Evolutionary conservation across 371 early-diverging fungal species (phyloP).

Genomic region (Rhizopus stolonifer): DNA sequence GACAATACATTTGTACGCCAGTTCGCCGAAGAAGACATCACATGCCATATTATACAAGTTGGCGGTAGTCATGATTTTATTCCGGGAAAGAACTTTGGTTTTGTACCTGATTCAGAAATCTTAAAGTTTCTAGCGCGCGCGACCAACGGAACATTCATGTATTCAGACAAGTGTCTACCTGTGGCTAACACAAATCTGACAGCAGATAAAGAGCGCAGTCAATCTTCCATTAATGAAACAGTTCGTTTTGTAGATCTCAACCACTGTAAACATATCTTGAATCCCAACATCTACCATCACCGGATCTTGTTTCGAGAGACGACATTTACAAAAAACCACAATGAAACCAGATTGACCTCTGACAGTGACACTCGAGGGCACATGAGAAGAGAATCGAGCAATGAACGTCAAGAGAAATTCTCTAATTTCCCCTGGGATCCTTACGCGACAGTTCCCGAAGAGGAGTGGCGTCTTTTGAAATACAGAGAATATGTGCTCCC

Average conservation of each 20-base stretch:
- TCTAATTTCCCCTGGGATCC: constrained; percentile 89
- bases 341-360: constrained; percentile 14
- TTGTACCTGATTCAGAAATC: constrained; percentile 86
- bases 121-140: constrained; percentile 80
- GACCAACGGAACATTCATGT: constrained; percentile 80
- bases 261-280: constrained; percentile 19
- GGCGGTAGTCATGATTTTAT: constrained; percentile 75
- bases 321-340: constrained; percentile 20
- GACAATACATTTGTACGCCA: constrained; percentile 56
- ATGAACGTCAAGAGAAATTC: constrained; percentile 6
- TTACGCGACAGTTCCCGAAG: constrained; percentile 69
- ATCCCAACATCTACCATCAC: constrained; percentile 34
- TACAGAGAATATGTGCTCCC: constrained; percentile 73
- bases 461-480: constrained; percentile 73
- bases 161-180: constrained; percentile 65
- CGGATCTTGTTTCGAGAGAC: constrained; percentile 37
- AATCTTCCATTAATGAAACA: constrained; percentile 6
- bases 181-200: background rate
- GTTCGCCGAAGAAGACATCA: constrained; percentile 70
- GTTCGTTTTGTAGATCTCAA: constrained; percentile 16
- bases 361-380: constrained; percentile 18
- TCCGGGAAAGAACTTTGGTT: constrained; percentile 83
- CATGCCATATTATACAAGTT: constrained; percentile 83
- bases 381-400: constrained; percentile 9
- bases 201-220: background rate